A percentile compares a stretch with the other conserved stretches of the same genome.
Evolutionary conservation across 352 stramenopile species (phyloP).

Genomic region (Globisporangium emineosum): DNA sequence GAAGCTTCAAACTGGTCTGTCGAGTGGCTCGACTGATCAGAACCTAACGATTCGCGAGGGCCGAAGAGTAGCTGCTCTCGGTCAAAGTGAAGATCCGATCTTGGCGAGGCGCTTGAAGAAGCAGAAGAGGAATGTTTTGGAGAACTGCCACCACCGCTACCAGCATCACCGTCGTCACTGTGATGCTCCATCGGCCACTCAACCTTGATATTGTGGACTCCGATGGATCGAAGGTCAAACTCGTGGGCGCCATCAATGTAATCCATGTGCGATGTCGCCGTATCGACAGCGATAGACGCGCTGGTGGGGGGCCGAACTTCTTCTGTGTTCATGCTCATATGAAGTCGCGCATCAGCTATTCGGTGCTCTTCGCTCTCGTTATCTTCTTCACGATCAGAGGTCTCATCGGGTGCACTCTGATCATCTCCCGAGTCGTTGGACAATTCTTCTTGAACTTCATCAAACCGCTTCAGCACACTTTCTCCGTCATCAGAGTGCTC

Average conservation of each 20-base stretch:
- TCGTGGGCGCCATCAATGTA: not conserved
- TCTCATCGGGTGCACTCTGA: not conserved
- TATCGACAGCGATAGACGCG: not conserved
- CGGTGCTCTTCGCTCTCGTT: not conserved
- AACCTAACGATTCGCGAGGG: not conserved
- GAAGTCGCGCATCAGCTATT: not conserved
- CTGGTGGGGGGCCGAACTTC: not conserved
- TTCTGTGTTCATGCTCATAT: not conserved
- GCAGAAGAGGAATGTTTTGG: not conserved
- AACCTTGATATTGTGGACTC: constrained; percentile 46
- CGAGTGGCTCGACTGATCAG: not conserved
- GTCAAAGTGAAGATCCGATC: not conserved
- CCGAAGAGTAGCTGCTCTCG: not conserved
- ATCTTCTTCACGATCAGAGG: not conserved
- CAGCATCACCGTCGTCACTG: not conserved
- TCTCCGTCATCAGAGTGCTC: not conserved
- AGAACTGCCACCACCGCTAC: not conserved
- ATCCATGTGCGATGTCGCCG: not conserved
- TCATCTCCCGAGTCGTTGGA: not conserved
- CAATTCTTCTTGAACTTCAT: not conserved
- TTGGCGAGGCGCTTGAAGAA: constrained; percentile 10
- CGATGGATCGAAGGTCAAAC: constrained; percentile 47
- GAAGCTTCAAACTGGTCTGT: constrained; percentile 7
- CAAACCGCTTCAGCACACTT: not conserved
- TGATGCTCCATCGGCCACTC: constrained; percentile 28